A percentile compares a stretch with the other conserved stretches of the same genome.
These are phyloP conservation scores for Ormosia semicastrata DNA, from an alignment of 306 rosid species.

Conservation along the genomic window DNA sequence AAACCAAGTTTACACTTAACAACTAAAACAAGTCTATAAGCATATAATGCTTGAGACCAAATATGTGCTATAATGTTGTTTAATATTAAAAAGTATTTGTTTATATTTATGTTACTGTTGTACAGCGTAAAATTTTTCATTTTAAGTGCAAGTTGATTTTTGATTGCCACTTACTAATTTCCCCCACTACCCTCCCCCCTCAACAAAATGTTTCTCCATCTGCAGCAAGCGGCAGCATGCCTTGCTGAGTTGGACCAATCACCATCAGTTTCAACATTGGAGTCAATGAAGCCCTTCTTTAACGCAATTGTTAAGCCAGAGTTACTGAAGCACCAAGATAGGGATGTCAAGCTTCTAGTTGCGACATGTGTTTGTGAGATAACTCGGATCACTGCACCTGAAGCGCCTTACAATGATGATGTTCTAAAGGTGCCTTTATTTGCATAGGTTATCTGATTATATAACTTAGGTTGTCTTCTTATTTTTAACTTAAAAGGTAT, in stretches of 20 bases:
- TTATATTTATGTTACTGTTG: neutral
- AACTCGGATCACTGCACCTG: slow-evolving; percentile 99
- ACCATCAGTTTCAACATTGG: slow-evolving; percentile 68
- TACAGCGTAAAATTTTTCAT: neutral
- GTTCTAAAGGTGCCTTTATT: slow-evolving; percentile 74
- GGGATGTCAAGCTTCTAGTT: slow-evolving; percentile 85
- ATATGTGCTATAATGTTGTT: neutral
- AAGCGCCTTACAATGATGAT: slow-evolving; percentile 88
- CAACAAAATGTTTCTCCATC: slow-evolving; percentile 26
- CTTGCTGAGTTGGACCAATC: slow-evolving; percentile 90
- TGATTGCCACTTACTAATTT: slow-evolving; percentile 22
- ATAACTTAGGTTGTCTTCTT: slow-evolving; percentile 20
- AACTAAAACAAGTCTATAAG: slow-evolving; percentile 7
- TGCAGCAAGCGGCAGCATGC: slow-evolving; percentile 85
- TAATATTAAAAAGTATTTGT: neutral
- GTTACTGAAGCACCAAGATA: slow-evolving; percentile 83
- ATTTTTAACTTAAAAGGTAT: neutral
- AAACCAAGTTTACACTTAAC: neutral
- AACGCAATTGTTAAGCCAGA: slow-evolving; percentile 84
- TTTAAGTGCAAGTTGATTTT: slow-evolving; percentile 13
- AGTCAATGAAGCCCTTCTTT: slow-evolving; percentile 83
- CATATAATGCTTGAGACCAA: slow-evolving; percentile 28
- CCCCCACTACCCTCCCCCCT: neutral
- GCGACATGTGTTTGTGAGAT: slow-evolving; percentile 95
- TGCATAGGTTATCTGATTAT: slow-evolving; percentile 22